Conservation (phyloP, 2,329 filamentous ascomycete genomes). For the Eutypella sp. region DNA sequence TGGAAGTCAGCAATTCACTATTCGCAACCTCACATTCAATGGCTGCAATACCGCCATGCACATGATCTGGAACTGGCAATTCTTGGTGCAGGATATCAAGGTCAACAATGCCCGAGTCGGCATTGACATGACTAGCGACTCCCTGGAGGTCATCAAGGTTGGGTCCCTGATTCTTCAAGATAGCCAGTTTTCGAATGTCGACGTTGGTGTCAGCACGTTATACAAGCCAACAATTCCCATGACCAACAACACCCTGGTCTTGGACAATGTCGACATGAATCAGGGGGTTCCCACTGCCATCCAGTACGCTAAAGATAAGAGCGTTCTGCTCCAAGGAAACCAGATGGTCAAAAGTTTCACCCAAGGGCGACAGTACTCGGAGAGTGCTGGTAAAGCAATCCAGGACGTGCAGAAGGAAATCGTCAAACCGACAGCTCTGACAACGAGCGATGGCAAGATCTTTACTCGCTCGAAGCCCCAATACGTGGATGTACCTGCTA, state of each 20-base stretch:
- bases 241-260: conserved; percentile 75
- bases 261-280: conserved; percentile 86
- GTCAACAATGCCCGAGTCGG: conserved; percentile 74
- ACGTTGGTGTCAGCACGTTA: conserved; percentile 70
- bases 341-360: conserved; percentile 66
- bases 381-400: conserved; percentile 42
- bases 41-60: conserved; percentile 76
- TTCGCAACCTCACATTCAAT: conserved; percentile 77
- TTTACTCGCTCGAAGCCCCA: conserved; percentile 87
- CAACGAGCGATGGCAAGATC: conserved; percentile 61
- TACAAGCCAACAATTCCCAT: conserved; percentile 58
- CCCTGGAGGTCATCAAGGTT: conserved; percentile 62
- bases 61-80: conserved; percentile 92
- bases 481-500: conserved; percentile 65
- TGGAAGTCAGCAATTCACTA: conserved; percentile 84
- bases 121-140: conserved; percentile 70
- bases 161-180: conserved; percentile 83
- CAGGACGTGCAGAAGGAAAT: conserved; percentile 55
- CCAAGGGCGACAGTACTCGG: conserved; percentile 71
- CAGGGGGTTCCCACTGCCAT: conserved; percentile 64
- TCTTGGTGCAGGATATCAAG: conserved; percentile 70
- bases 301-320: conserved; percentile 48
- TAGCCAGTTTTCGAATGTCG: conserved; percentile 71
- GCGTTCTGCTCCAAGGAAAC: conserved; percentile 63
- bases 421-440: conserved; percentile 61